phyloP scores from a whole-genome alignment of 129 eudicot genomes.

The Arctium minus region DNA sequence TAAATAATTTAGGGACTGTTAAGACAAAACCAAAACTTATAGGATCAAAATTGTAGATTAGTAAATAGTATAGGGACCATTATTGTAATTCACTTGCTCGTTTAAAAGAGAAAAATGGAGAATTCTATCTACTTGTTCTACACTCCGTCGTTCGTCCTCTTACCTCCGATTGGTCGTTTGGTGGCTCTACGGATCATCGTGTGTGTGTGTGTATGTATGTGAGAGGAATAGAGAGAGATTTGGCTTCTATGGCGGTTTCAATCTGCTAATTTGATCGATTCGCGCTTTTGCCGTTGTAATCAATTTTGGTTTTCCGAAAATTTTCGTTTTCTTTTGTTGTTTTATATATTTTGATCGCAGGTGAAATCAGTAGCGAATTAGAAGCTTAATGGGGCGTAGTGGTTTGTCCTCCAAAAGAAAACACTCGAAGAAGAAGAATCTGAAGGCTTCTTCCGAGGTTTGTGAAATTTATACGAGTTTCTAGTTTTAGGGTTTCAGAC shows the following conservation, averaged over 20 bases:
- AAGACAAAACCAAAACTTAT: neutral
- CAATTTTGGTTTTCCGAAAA: neutral
- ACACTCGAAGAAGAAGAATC: conserved; percentile 40
- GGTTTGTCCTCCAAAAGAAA: conserved; percentile 48
- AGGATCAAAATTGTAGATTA: neutral
- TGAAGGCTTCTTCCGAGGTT: conserved; percentile 45
- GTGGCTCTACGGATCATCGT: neutral
- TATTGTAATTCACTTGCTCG: neutral
- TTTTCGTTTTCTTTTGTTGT: neutral
- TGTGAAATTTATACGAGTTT: conserved; percentile 10
- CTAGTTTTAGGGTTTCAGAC: conserved; percentile 24
- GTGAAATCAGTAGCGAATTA: conserved; percentile 19
- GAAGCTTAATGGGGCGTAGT: conserved; percentile 37
- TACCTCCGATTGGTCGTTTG: conserved; percentile 2
- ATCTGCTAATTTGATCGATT: conserved; percentile 4
- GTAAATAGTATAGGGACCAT: neutral
- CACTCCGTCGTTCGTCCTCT: neutral
- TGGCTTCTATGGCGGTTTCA: neutral
- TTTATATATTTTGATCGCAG: conserved; percentile 23
- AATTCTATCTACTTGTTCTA: conserved; percentile 1
- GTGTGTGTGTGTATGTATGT: neutral
- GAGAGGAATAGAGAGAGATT: neutral
- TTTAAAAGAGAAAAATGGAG: neutral
- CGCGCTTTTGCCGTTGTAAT: neutral
- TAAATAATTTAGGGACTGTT: neutral